These are phyloP conservation scores for Gamarada debralockiae DNA, from an alignment of 495 filamentous ascomycete genomes.

Conservation along the genomic window DNA sequence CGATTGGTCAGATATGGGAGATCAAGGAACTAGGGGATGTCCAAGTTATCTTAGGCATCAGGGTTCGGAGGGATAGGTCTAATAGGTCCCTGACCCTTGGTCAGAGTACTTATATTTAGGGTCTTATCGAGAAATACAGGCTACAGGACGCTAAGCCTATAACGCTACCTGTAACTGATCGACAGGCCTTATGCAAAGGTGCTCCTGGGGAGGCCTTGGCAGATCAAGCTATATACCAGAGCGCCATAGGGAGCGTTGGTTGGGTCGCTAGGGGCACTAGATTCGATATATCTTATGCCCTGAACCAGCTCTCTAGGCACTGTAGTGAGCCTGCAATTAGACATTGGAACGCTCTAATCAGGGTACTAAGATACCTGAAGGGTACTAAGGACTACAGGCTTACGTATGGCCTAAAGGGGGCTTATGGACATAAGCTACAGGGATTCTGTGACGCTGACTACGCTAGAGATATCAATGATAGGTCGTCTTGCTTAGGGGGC, in stretches of 20 bases:
- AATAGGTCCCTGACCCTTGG: neutral
- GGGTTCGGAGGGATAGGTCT: neutral
- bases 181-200: neutral
- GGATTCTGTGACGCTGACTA: neutral
- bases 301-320: neutral
- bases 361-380: conserved; percentile 2
- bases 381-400: conserved; percentile 2
- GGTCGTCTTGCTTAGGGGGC: neutral
- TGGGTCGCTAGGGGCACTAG: neutral
- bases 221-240: conserved; percentile 1
- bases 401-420: neutral
- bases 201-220: neutral
- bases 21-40: conserved; percentile 8
- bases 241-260: neutral
- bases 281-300: conserved; percentile 1
- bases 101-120: neutral
- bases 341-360: neutral
- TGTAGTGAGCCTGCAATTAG: neutral
- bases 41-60: neutral
- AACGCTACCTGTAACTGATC: neutral
- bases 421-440: neutral
- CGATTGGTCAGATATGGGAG: neutral
- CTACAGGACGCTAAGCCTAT: conserved; percentile 5
- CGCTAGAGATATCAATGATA: neutral
- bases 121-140: neutral